Conservation (phyloP, 2,329 filamentous ascomycete species). For the Ophiocordyceps sinensis region DNA sequence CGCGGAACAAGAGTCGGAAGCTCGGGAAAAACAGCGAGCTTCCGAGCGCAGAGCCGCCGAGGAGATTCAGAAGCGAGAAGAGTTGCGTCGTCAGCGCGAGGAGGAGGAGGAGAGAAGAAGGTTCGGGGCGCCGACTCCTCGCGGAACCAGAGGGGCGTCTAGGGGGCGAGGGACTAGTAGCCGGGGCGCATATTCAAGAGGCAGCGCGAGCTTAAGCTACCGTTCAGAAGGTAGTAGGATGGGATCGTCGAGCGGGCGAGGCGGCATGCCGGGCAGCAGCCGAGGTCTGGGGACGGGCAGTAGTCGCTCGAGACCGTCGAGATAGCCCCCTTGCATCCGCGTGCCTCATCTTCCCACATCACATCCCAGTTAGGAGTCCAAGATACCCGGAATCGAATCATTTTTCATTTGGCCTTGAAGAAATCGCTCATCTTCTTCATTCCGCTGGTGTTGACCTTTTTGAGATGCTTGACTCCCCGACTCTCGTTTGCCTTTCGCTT, state of each 20-base stretch:
- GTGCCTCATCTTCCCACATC: not conserved
- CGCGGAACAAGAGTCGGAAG: slow-evolving; percentile 73
- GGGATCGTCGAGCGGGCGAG: slow-evolving; percentile 15
- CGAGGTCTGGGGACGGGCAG: slow-evolving; percentile 18
- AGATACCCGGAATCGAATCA: slow-evolving; percentile 15
- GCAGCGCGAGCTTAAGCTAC: slow-evolving; percentile 13
- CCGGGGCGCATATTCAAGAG: slow-evolving; percentile 14
- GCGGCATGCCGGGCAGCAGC: slow-evolving; percentile 17
- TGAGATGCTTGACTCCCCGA: slow-evolving; percentile 61
- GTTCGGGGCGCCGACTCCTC: slow-evolving; percentile 12
- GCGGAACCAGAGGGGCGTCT: slow-evolving; percentile 14
- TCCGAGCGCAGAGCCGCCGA: slow-evolving; percentile 64
- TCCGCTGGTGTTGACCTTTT: slow-evolving; percentile 78
- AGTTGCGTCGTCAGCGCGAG: slow-evolving; percentile 47
- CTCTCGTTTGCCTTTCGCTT: slow-evolving; percentile 64
- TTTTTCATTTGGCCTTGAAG: slow-evolving; percentile 54
- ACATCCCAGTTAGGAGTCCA: not conserved
- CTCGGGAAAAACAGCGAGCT: slow-evolving; percentile 56
- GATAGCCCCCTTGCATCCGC: slow-evolving; percentile 6
- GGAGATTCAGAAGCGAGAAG: slow-evolving; percentile 64
- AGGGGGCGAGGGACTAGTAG: slow-evolving; percentile 15
- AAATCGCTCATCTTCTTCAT: slow-evolving; percentile 98
- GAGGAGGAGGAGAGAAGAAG: slow-evolving; percentile 37
- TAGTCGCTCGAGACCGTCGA: slow-evolving; percentile 18
- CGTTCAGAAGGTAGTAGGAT: slow-evolving; percentile 12